Evolutionary conservation across 2,329 filamentous ascomycete species (phyloP), one percentile per base, ranked within the genome.

Genomic region (Neofusicoccum parvum): DNA sequence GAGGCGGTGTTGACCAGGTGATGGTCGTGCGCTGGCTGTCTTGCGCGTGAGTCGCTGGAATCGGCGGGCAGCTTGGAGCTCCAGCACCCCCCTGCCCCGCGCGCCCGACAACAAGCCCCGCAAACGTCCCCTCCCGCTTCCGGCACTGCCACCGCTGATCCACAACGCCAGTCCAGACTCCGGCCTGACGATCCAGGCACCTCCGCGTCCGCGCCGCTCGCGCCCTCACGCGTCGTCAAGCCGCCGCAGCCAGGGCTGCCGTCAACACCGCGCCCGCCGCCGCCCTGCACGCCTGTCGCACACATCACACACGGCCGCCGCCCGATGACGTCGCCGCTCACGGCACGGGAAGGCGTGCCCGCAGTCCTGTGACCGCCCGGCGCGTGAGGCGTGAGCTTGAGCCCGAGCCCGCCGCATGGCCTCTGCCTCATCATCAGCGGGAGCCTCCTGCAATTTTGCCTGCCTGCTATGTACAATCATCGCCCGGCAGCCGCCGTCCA

Each of bases 141-240:
- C 27, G 32, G 50, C 34, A 34, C 32, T 17, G 15, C 34, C 14
- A 34, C 32, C 34, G 23, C 32, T 32, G 50, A 53, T 53, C 50
- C 27, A 15, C 27, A 3, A 10, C 14, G 46, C 43, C 14, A 15
- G 46, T 20, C 46, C 20, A 32, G 27, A 32, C 27, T 32, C 37
- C 27, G 41, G 39, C 54, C 39, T 45, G 54, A 59, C 41, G 56
- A 60, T 60, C 56, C 56, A 60, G 56, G 54, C 54, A 54, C 51
- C 27, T 5, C 27, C 27, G 27, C 27, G 6, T 23, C 23, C 23
- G 23, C 23, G 3, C 20, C 20, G 23, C 23, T 3, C 23, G 3
- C 23, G 23, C 23, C 23, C 23, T 23, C 23, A 32, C 27, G 27
- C 27, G 27, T 32, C 27, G 27, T 32, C 27, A 7, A 32, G 27